A percentile compares a stretch with the other conserved stretches of the same genome.
Conservation (phyloP, 768 basidiomycete species). For the Suillus paluster region DNA sequence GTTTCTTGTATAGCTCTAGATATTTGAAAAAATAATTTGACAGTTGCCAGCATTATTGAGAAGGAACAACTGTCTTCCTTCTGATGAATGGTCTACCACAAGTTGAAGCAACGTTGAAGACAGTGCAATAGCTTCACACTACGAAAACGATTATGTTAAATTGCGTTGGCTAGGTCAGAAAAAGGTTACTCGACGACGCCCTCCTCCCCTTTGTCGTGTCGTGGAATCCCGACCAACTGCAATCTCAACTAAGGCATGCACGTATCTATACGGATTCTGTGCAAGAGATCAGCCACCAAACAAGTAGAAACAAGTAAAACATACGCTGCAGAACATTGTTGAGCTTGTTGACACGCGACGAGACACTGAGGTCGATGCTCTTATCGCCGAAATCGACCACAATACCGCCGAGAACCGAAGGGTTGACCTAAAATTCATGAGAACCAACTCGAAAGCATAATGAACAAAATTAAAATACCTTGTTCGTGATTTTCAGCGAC, state of each 20-base stretch:
- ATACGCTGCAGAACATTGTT: constrained; percentile 69
- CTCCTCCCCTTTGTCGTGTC: background rate
- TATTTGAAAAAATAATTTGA: background rate
- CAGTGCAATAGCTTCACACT: background rate
- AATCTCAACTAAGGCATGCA: background rate
- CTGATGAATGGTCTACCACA: background rate
- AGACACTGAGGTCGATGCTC: constrained; percentile 95
- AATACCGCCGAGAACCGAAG: constrained; percentile 88
- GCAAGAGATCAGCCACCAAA: background rate
- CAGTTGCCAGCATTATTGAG: background rate
- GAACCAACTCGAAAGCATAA: background rate
- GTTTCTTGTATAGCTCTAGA: background rate
- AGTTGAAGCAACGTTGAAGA: background rate
- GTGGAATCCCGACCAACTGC: background rate
- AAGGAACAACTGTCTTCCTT: no score
- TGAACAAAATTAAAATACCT: constrained; percentile 53
- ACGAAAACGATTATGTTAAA: background rate
- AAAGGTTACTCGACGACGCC: background rate
- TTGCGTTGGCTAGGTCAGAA: background rate
- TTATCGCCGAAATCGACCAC: constrained; percentile 98
- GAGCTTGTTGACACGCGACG: constrained; percentile 92
- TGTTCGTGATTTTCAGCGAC: constrained; percentile 87
- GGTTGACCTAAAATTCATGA: constrained; percentile 71
- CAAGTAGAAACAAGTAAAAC: background rate
- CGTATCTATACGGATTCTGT: constrained; percentile 3